These are phyloP conservation scores for Solanum etuberosum DNA, from an alignment of 257 asterid genomes.

Conservation along the genomic window DNA sequence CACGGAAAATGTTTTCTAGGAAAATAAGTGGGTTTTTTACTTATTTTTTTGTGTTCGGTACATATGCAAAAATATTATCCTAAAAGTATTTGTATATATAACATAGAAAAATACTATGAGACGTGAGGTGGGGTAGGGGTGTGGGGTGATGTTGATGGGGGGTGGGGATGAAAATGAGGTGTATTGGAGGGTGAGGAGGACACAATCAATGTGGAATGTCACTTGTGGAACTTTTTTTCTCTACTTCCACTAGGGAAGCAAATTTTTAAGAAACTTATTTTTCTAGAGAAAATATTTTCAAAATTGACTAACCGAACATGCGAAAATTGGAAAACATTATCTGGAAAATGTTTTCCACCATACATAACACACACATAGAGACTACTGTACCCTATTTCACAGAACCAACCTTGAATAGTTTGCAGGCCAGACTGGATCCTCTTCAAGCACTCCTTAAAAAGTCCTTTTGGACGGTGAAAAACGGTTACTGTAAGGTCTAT, in stretches of 20 bases:
- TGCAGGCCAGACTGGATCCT: conserved; percentile 82
- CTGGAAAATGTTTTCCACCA: not conserved
- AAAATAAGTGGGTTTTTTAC: not conserved
- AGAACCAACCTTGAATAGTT: conserved; percentile 61
- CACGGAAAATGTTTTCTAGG: not conserved
- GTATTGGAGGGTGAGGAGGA: not conserved
- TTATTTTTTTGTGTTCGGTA: not conserved
- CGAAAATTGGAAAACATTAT: not conserved
- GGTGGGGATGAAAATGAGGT: not conserved
- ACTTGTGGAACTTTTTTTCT: not conserved
- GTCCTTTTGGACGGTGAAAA: conserved; percentile 90
- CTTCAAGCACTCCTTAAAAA: conserved; percentile 70
- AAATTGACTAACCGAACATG: not conserved
- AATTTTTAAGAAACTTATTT: not conserved
- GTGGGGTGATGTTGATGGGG: not conserved
- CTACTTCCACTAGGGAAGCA: not conserved
- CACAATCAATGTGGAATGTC: not conserved
- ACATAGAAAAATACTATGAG: not conserved
- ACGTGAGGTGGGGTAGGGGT: not conserved
- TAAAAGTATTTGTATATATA: not conserved
- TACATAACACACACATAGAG: not conserved
- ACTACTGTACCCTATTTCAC: not conserved
- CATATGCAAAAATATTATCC: not conserved
- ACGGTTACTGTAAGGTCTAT: conserved; percentile 83
- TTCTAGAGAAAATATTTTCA: not conserved